Evolutionary conservation across 306 rosid species (phyloP).

Genomic region (Glycine soja): DNA sequence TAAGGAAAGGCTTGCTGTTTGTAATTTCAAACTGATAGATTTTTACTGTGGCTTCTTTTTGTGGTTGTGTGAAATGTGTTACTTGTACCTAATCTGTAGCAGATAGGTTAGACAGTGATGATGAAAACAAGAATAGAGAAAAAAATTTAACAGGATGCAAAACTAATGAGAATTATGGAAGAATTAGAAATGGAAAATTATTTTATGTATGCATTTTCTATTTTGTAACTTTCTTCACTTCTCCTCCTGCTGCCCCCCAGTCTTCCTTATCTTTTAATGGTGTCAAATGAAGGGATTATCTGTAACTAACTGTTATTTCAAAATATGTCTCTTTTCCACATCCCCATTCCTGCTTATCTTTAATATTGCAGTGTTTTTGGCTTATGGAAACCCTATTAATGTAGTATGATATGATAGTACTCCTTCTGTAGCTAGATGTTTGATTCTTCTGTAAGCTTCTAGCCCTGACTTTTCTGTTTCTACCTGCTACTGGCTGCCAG

Average conservation of each 20-base stretch:
- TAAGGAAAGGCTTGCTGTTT: conserved; percentile 14
- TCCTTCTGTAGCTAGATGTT: too few species aligned
- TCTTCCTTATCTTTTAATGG: conserved; percentile 3
- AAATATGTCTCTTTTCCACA: conserved; percentile 2
- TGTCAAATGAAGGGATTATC: conserved; percentile 7
- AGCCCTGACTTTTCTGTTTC: too few species aligned
- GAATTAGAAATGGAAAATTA: conserved; percentile 4
- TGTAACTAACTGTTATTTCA: background rate
- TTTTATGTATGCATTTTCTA: too few species aligned
- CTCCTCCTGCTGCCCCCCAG: background rate
- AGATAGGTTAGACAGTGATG: conserved; percentile 19
- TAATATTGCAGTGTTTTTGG: too few species aligned
- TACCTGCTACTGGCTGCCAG: background rate
- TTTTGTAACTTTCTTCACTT: background rate
- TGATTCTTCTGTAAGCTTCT: too few species aligned
- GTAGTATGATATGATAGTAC: too few species aligned
- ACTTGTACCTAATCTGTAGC: conserved; percentile 3
- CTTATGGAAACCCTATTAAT: too few species aligned
- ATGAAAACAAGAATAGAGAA: conserved; percentile 24
- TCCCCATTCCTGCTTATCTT: background rate
- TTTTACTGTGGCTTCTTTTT: background rate
- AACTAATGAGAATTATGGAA: conserved; percentile 6
- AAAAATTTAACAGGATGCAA: conserved; percentile 18
- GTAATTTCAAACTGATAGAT: conserved; percentile 29
- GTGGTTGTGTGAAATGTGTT: background rate